phyloP scores from a whole-genome alignment of 257 asterid species.

The Nicotiana undulata region DNA sequence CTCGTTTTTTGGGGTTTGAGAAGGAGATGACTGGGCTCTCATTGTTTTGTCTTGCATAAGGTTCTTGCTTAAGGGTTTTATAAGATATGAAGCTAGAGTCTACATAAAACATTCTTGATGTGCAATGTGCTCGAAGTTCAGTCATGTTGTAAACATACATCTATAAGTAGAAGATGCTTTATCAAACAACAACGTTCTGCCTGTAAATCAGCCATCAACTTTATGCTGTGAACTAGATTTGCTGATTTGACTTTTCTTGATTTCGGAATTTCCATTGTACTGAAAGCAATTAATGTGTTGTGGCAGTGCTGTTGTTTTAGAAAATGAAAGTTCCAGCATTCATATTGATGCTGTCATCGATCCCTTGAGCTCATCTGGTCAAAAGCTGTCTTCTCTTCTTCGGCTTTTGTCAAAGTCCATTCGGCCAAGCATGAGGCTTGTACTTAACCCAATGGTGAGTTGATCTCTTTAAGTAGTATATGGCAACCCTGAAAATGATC shows the following conservation, averaged over 20 bases:
- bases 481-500: not conserved
- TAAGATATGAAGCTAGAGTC: not conserved
- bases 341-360: constrained; percentile 96
- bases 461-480: not conserved
- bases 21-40: not conserved
- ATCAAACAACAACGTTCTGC: not conserved
- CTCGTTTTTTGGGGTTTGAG: not conserved
- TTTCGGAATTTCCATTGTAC: not conserved
- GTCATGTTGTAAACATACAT: not conserved
- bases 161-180: not conserved
- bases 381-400: constrained; percentile 86
- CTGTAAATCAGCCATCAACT: not conserved
- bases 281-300: constrained; percentile 19
- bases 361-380: constrained; percentile 97
- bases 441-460: constrained; percentile 92
- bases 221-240: not conserved
- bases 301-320: constrained; percentile 78
- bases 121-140: not conserved
- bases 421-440: constrained; percentile 93
- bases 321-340: constrained; percentile 69
- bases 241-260: not conserved
- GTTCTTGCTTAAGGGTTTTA: not conserved
- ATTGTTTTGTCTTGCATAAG: not conserved
- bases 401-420: constrained; percentile 64
- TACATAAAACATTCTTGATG: not conserved